A percentile compares a stretch with the other conserved stretches of the same genome.
These are phyloP conservation scores for Cafeteria roenbergensis DNA, from an alignment of 108 stramenopile genomes.

Conservation along the genomic window DNA sequence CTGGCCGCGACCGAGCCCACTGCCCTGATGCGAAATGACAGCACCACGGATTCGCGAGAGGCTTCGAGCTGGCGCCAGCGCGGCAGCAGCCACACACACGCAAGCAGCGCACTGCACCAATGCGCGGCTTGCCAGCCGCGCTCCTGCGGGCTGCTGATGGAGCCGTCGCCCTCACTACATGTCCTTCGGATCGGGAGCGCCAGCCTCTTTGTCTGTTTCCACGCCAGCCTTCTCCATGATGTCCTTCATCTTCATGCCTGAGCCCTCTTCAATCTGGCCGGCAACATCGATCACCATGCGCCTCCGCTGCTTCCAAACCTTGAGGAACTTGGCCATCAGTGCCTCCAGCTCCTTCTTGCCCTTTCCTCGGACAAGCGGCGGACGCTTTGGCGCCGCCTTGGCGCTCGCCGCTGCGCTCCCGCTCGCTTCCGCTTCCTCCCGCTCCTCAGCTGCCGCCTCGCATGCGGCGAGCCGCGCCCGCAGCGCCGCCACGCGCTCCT, in stretches of 20 bases:
- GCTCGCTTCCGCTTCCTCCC: not conserved
- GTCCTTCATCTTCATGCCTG: not conserved
- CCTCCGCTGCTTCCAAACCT: not conserved
- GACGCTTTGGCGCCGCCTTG: not conserved
- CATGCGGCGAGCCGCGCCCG: not conserved
- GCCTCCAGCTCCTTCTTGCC: not conserved
- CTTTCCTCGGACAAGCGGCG: too few species aligned
- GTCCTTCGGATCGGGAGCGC: not conserved
- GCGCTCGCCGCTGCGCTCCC: not conserved
- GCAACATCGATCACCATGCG: not conserved
- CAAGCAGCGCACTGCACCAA: too few species aligned
- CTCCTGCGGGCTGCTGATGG: too few species aligned
- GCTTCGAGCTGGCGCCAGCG: too few species aligned
- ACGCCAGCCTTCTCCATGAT: not conserved
- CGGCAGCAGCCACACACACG: too few species aligned
- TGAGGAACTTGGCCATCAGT: not conserved
- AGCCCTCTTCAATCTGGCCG: not conserved
- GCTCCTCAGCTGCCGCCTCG: too few species aligned
- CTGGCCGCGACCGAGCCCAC: too few species aligned
- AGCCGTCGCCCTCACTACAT: too few species aligned
- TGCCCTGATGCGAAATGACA: too few species aligned
- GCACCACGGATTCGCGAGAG: too few species aligned
- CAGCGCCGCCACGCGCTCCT: not conserved
- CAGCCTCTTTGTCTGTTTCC: conserved; percentile 2
- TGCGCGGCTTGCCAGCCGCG: too few species aligned